Base-by-base conservation (phyloP, 208 protist species). In the Crithidia sp. region DNA sequence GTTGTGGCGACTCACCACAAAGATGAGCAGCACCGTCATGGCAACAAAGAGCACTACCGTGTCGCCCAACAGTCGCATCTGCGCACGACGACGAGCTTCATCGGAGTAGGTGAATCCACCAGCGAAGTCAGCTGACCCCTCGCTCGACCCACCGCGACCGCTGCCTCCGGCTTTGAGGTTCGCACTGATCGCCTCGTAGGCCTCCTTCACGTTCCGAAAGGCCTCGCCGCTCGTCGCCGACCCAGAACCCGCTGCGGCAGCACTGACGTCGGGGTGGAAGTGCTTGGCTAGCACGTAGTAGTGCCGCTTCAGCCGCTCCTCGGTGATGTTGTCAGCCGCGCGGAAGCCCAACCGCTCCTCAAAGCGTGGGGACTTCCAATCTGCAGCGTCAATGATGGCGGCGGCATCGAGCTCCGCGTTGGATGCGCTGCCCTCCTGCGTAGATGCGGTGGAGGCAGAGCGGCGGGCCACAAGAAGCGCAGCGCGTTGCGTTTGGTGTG, bases 201-300 rank as follows among this genome's bases (percentile, higher is more conserved):
- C 88, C 67, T 94, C 89, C 58, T 89, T 90, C 47, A 95, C 83
- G 64, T 79, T 89, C 45, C 81, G 83, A 71, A 94, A 96, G 2
- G 85, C 88, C 16, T 73, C 84, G 5, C 73, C 81, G 28, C 28
- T 50, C 39, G n/a, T 6, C 41, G 45, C 44, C 49, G 62, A 6
- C 39, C 14, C 57, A 5, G 37, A 13, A 47, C 73, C 41, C 9
- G 47, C 50, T 9, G 47, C 50, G 12, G 66, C 49, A 36, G 74
- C 81, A 67, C 28, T 28, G 28, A 28, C 28, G 28, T 96, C 88
- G n/a, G 91, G 91, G 74, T 96, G 91, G 50, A 78, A 94, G 75
- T 92, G 82, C 70, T 91, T 93, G 0, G 84, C 89, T 17, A 96
- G 77, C 67, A 94, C 69, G 40, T 80, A 70, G 61, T 88, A 92